These are phyloP conservation scores for Niebla homalea DNA, from an alignment of 495 filamentous ascomycete species.

Conservation along the genomic window DNA sequence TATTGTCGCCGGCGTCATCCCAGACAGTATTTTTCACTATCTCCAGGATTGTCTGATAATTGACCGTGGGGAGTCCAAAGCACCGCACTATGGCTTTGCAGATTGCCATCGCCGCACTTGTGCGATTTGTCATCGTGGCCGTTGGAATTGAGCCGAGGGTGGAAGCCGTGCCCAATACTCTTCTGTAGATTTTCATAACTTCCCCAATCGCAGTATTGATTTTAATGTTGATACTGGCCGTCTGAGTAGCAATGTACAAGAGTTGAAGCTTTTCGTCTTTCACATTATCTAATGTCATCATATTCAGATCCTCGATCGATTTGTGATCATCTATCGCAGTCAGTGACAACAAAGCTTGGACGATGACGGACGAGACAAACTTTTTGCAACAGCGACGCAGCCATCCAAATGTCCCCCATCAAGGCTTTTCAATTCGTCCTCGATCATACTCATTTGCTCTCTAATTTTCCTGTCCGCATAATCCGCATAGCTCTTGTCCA, in stretches of 20 bases:
- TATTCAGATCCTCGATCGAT: background rate
- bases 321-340: background rate
- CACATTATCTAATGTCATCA: background rate
- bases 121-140: background rate
- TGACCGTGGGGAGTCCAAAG: constrained; percentile 1
- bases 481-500: too few relatives aligned
- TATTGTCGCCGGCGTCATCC: background rate
- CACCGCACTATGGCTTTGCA: constrained; percentile 1
- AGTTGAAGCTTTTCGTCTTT: constrained; percentile 17
- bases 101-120: background rate
- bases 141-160: background rate
- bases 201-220: constrained; percentile 17
- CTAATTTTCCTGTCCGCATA: constrained; percentile 8
- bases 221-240: constrained; percentile 17
- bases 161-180: constrained; percentile 9
- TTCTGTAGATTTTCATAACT: constrained; percentile 14
- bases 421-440: constrained; percentile 14
- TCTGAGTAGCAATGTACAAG: constrained; percentile 17
- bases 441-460: constrained; percentile 14
- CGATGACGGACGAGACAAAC: constrained; percentile 8
- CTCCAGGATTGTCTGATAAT: background rate
- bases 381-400: constrained; percentile 16
- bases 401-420: constrained; percentile 15
- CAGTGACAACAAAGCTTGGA: background rate
- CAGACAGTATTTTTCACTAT: constrained; percentile 3